Base-by-base conservation (phyloP, 495 filamentous ascomycete genomes). In the Annulohypoxylon nitens region DNA sequence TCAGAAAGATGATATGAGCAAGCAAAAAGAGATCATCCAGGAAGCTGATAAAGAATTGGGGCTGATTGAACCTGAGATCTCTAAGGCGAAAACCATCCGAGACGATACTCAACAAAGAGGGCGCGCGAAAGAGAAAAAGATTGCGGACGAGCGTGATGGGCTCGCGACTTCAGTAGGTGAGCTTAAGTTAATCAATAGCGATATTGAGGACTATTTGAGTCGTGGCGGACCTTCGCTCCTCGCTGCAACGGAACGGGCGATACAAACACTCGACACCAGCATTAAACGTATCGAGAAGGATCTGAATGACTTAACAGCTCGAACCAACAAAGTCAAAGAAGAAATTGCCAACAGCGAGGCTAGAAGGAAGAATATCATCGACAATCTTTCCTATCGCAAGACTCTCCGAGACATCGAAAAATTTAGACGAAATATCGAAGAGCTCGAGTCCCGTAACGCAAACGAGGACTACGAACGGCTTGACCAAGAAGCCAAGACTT, bases 321-420 rank as follows among this genome's bases (percentile, higher is more conserved):
- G 90, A 63, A 88, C 92, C 67, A 97, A 97, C 80, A 90, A 90
- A 70, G 85, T 97, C 23, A 92, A 92, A 34, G 87, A 92, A 51
- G 90, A 93, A 67, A 84, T 95, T 25, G 88, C 90, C 70, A 92
- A 93, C 74, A 91, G 92, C 71, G 90, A 91, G 60, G 88, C 90
- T 61, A 96, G 90, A 16, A 92, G 92, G 80, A 89, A 91, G 45
- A 92, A 90, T 69, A 97, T 98, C 75, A 85, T 85, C 14, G 94
- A 98, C 76, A 98, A 98, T 73, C 82, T 98, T 41, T 88, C 87
- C 23, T 97, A 93, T 76, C 93, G 96, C 54, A 90, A 90, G 74
- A 89, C 90, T 51, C 85, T 88, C 59, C 85, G 90, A 47, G 87
- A 90, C 55, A 84, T 97, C 36, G 83, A 94, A 18, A 83, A 79